phyloP scores from a whole-genome alignment of 1,284 basidiomycete species.

The Leucoagaricus sp. region DNA sequence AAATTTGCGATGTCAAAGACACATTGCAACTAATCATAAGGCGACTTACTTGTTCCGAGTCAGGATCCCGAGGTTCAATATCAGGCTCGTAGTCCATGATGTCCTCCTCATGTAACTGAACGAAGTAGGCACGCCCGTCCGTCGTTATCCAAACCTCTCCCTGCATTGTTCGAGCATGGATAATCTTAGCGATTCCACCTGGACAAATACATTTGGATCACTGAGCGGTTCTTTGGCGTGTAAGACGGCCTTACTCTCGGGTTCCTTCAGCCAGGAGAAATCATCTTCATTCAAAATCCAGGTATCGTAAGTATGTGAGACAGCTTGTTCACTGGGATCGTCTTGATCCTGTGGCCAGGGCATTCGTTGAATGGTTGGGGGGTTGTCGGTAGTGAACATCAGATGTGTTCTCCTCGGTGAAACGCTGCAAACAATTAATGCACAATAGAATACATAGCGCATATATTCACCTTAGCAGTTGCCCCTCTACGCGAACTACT shows the following conservation, averaged over 20 bases:
- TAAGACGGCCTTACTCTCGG: conserved; percentile 53
- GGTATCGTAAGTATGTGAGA: conserved; percentile 54
- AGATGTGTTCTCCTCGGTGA: conserved; percentile 71
- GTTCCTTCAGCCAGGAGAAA: conserved; percentile 71
- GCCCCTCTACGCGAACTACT: conserved; percentile 78
- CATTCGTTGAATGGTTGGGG: conserved; percentile 74
- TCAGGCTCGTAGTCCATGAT: conserved; percentile 16
- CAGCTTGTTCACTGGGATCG: conserved; percentile 36
- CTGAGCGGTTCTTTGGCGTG: background rate
- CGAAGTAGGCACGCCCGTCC: conserved; percentile 78
- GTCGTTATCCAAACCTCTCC: conserved; percentile 83
- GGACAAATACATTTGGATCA: conserved; percentile 2
- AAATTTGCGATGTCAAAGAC: too few species aligned
- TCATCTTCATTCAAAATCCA: conserved; percentile 74
- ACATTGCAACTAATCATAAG: too few species aligned
- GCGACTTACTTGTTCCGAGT: conserved; percentile 13
- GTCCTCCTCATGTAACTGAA: conserved; percentile 52
- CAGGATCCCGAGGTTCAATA: conserved; percentile 12
- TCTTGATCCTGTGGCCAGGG: conserved; percentile 72
- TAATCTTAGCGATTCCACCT: conserved; percentile 65
- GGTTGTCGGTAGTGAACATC: conserved; percentile 69
- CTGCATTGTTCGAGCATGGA: conserved; percentile 55
- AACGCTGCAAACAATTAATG: conserved; percentile 44
- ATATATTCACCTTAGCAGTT: conserved; percentile 58
- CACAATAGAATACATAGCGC: background rate